These are phyloP conservation scores for Athelia psychrophila DNA, from an alignment of 1,284 basidiomycete species.

Conservation along the genomic window DNA sequence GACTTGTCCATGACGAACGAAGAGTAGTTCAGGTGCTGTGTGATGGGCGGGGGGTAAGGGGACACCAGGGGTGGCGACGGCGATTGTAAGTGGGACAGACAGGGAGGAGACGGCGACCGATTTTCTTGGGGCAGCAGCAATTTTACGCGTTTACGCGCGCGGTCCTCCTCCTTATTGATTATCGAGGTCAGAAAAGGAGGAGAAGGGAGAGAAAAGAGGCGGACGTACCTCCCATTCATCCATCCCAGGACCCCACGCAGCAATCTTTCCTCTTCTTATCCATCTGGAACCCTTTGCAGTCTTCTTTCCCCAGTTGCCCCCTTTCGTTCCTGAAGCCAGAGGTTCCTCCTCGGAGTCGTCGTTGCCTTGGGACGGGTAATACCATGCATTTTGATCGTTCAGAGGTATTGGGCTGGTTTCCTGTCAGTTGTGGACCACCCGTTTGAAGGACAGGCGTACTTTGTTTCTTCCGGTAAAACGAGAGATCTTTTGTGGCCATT, in stretches of 20 bases:
- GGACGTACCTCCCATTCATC: constrained; percentile 77
- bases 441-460: constrained; percentile 1
- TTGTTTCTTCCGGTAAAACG: constrained; percentile 2
- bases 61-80: constrained; percentile 58
- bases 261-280: constrained; percentile 74
- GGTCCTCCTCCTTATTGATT: constrained; percentile 63
- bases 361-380: constrained; percentile 69
- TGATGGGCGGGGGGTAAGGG: constrained; percentile 64
- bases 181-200: constrained; percentile 3
- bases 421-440: not conserved
- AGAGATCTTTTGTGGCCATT: constrained; percentile 7
- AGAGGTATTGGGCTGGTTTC: constrained; percentile 38
- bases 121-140: constrained; percentile 55
- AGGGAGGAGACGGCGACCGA: constrained; percentile 56
- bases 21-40: constrained; percentile 70
- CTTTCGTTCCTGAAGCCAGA: constrained; percentile 38
- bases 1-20: constrained; percentile 82
- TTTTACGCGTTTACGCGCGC: constrained; percentile 74
- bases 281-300: constrained; percentile 64
- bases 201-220: not conserved
- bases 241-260: constrained; percentile 73
- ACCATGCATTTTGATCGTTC: constrained; percentile 74
- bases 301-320: constrained; percentile 82
- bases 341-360: constrained; percentile 60
- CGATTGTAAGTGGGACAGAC: constrained; percentile 55